phyloP scores from a whole-genome alignment of 257 asterid species.

The Solanum arcanum region DNA sequence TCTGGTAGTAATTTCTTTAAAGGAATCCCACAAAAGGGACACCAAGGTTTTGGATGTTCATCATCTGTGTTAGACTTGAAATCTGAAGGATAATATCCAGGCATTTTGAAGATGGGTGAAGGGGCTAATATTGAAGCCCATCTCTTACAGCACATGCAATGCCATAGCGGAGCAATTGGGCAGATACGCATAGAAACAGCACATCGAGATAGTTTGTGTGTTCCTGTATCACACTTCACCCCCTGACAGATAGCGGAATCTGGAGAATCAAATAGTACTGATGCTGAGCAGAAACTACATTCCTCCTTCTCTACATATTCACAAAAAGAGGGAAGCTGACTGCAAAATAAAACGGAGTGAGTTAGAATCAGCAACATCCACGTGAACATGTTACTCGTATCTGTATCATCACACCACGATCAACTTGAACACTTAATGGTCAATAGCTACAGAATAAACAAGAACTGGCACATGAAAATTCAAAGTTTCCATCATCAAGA shows the following conservation, averaged over 20 bases:
- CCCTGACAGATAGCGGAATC: constrained; percentile 62
- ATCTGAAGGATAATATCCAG: constrained; percentile 38
- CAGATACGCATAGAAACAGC: constrained; percentile 58
- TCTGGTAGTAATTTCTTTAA: constrained; percentile 64
- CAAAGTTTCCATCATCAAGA: not conserved
- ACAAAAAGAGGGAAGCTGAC: constrained; percentile 12
- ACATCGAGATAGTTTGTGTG: constrained; percentile 58
- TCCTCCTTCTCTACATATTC: constrained; percentile 35
- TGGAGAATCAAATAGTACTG: constrained; percentile 61
- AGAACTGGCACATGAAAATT: not conserved
- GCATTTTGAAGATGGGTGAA: constrained; percentile 32
- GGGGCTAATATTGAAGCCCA: constrained; percentile 43
- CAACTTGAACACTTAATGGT: not conserved
- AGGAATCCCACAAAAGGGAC: constrained; percentile 82
- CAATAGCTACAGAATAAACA: not conserved
- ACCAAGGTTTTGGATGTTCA: constrained; percentile 39
- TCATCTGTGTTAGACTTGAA: constrained; percentile 12
- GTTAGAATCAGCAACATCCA: not conserved
- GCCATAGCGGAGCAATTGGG: constrained; percentile 61
- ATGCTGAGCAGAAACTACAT: constrained; percentile 64
- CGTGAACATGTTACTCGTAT: not conserved
- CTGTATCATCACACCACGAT: not conserved
- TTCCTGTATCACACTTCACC: constrained; percentile 12
- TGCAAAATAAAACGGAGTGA: not conserved
- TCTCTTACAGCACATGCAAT: constrained; percentile 62